phyloP scores from a whole-genome alignment of 1,284 basidiomycete species.

The Puccinia triticina region DNA sequence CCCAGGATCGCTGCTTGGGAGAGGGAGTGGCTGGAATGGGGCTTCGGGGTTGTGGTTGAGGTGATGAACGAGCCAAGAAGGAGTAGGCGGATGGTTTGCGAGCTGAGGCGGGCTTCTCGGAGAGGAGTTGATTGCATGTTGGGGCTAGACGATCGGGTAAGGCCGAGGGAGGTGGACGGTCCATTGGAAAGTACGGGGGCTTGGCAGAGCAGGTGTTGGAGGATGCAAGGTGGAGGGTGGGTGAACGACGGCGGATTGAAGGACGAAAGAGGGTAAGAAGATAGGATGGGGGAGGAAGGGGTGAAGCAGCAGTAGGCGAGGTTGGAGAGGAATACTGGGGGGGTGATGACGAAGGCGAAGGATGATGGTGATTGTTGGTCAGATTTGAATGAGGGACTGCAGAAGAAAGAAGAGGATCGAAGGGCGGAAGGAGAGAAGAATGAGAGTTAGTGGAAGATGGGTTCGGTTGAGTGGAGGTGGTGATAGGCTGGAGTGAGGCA shows the following conservation, averaged over 20 bases:
- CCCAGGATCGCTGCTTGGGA: conserved; percentile 13
- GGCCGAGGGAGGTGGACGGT: neutral
- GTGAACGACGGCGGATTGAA: conserved; percentile 20
- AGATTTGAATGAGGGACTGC: neutral
- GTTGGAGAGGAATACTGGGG: neutral
- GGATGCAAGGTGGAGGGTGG: neutral
- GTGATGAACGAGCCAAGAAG: neutral
- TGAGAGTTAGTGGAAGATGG: neutral
- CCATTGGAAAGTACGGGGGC: neutral
- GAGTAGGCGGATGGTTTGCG: neutral
- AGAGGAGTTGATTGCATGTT: neutral
- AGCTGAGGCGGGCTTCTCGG: neutral
- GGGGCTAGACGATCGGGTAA: neutral
- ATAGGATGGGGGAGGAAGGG: neutral
- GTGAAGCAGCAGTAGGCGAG: neutral
- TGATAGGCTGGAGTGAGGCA: neutral
- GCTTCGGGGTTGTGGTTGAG: conserved; percentile 2
- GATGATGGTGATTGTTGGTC: neutral
- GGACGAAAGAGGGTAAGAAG: neutral
- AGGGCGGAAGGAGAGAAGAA: neutral
- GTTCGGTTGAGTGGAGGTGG: neutral
- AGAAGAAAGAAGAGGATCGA: neutral
- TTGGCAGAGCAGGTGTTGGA: neutral
- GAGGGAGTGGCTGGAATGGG: neutral
- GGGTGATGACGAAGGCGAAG: neutral